Percentiles rank a stretch among this genome's conserved stretches.
These are phyloP conservation scores for Fusarium proliferatum DNA, from an alignment of 2,329 filamentous ascomycete genomes.

Conservation along the genomic window DNA sequence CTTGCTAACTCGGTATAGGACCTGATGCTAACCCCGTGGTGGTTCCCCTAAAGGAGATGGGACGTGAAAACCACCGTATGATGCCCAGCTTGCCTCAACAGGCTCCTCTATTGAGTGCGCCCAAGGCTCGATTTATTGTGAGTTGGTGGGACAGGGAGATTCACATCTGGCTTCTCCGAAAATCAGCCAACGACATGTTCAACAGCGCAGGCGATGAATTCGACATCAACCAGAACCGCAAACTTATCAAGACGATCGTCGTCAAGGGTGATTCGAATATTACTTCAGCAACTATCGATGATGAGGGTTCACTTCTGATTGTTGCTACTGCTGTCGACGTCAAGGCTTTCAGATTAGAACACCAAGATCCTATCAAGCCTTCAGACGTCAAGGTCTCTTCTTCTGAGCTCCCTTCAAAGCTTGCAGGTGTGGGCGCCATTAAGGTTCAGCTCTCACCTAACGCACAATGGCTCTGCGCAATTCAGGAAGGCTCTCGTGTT, in stretches of 20 bases:
- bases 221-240: conserved; percentile 65
- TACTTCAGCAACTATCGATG: conserved; percentile 77
- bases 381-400: conserved; percentile 77
- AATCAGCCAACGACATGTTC: conserved; percentile 59
- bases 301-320: conserved; percentile 78
- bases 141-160: conserved; percentile 95
- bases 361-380: conserved; percentile 59
- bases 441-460: conserved; percentile 76
- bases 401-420: conserved; percentile 68
- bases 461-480: conserved; percentile 73
- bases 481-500: conserved; percentile 71
- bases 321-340: conserved; percentile 79
- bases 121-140: conserved; percentile 78
- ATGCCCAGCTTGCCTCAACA: conserved; percentile 87
- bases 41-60: conserved; percentile 76
- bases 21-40: conserved; percentile 88
- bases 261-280: conserved; percentile 84
- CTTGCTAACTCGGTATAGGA: conserved; percentile 60
- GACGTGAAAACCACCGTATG: conserved; percentile 84
- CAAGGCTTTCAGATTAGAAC: conserved; percentile 79
- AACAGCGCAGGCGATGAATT: conserved; percentile 53
- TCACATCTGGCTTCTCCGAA: conserved; percentile 77
- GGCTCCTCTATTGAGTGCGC: conserved; percentile 77
- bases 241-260: conserved; percentile 76
- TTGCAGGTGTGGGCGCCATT: conserved; percentile 73